These are phyloP conservation scores for Apiotrichum akiyoshidainum DNA, from an alignment of 1,284 basidiomycete genomes.

Conservation along the genomic window DNA sequence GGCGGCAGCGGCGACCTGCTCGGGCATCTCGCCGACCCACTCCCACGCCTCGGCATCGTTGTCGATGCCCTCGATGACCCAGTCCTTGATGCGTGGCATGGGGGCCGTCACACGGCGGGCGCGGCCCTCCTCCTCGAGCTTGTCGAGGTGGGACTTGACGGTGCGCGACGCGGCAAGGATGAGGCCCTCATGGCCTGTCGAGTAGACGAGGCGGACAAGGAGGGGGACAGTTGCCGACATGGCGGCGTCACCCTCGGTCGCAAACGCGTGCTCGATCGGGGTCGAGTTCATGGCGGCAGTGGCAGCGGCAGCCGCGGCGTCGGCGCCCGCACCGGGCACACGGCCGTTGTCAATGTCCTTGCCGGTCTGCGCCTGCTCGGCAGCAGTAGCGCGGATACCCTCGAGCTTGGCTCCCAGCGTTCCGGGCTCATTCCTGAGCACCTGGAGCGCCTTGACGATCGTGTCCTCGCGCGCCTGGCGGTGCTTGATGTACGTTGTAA, in stretches of 20 bases:
- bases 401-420: conserved; percentile 19
- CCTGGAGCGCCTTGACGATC: conserved; percentile 52
- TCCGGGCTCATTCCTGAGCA: conserved; percentile 9
- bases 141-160: conserved; percentile 32
- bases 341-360: conserved; percentile 4
- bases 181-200: conserved; percentile 34
- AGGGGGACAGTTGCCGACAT: conserved; percentile 24
- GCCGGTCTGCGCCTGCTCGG: conserved; percentile 8
- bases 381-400: conserved; percentile 14
- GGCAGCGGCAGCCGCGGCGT: conserved; percentile 4
- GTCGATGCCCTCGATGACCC: conserved; percentile 22
- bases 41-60: conserved; percentile 34
- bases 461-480: conserved; percentile 77
- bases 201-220: conserved; percentile 37
- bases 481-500: conserved; percentile 74
- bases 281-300: conserved; percentile 2
- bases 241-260: background rate
- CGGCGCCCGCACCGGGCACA: conserved; percentile 8
- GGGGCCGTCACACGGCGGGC: conserved; percentile 49
- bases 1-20: background rate
- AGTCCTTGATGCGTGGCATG: conserved; percentile 26
- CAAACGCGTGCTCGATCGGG: conserved; percentile 8
- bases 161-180: conserved; percentile 33
- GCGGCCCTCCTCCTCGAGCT: conserved; percentile 59
- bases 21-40: conserved; percentile 18